These are phyloP conservation scores for Aspergillus sp. DNA, from an alignment of 2,329 filamentous ascomycete species.

Conservation along the genomic window DNA sequence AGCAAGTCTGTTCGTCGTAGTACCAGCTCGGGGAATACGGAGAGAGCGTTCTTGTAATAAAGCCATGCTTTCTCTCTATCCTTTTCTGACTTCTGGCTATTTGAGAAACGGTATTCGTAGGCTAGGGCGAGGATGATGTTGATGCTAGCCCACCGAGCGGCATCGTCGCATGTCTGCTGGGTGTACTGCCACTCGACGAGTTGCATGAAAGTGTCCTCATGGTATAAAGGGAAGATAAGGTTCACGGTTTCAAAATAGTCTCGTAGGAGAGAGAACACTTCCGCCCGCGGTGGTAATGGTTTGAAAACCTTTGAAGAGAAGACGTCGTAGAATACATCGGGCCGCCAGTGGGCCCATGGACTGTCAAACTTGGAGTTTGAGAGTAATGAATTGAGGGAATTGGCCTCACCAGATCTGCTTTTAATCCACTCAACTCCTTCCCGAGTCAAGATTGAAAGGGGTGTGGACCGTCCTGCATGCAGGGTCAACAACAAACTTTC, in stretches of 20 bases:
- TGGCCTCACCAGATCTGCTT: constrained; percentile 86
- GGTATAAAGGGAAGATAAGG: constrained; percentile 93
- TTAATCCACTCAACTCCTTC: constrained; percentile 98
- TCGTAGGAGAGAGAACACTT: constrained; percentile 78
- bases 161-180: constrained; percentile 83
- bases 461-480: constrained; percentile 75
- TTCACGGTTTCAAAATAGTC: constrained; percentile 98
- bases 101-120: constrained; percentile 86
- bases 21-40: constrained; percentile 82
- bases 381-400: constrained; percentile 84
- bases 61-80: constrained; percentile 90
- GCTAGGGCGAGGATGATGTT: constrained; percentile 88
- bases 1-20: constrained; percentile 91
- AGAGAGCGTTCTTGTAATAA: constrained; percentile 93
- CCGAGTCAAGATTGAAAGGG: constrained; percentile 93
- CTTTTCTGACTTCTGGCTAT: constrained; percentile 79
- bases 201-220: constrained; percentile 95
- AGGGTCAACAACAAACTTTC: not conserved
- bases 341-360: constrained; percentile 92
- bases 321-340: constrained; percentile 89
- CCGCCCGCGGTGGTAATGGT: constrained; percentile 75
- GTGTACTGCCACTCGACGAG: constrained; percentile 92
- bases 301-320: constrained; percentile 81
- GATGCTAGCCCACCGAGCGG: constrained; percentile 94
- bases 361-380: constrained; percentile 79